Conservation (phyloP, 2,329 filamentous ascomycete species). For the Aspergillus sp. region DNA sequence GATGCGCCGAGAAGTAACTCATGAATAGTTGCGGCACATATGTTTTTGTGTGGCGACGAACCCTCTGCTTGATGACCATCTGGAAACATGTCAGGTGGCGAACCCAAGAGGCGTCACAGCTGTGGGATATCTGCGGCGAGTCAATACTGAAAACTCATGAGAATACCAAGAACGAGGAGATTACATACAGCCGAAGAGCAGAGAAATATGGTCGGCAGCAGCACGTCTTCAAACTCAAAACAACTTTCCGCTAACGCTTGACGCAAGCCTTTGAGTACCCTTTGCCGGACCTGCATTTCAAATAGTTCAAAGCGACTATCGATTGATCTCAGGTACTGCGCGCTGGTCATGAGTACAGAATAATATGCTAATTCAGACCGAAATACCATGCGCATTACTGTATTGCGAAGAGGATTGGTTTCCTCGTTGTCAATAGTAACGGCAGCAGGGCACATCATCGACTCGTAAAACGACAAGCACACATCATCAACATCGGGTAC, state of each 20-base stretch:
- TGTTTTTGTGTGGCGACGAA: background rate
- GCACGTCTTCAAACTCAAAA: conserved; percentile 5
- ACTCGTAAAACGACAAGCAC: conserved; percentile 6
- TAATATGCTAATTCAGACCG: conserved; percentile 8
- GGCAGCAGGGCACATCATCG: conserved; percentile 9
- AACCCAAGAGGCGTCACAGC: conserved; percentile 9
- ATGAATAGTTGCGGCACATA: background rate
- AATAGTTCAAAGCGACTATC: conserved; percentile 1
- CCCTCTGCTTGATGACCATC: conserved; percentile 2
- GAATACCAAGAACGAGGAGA: background rate
- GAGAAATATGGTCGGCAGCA: conserved; percentile 10
- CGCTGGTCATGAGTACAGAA: conserved; percentile 11
- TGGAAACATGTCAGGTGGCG: conserved; percentile 10
- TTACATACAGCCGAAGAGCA: conserved; percentile 6
- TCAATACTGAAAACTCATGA: background rate
- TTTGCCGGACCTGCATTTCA: conserved; percentile 3
- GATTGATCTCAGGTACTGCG: conserved; percentile 7
- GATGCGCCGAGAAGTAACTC: conserved; percentile 3
- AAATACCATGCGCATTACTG: conserved; percentile 11
- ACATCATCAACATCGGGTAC: conserved; percentile 3
- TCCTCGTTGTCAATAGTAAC: conserved; percentile 11
- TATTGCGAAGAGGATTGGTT: conserved; percentile 7
- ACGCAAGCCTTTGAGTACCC: conserved; percentile 6
- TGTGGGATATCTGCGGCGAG: conserved; percentile 1
- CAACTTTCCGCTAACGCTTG: background rate